Percentiles rank a stretch among this genome's conserved stretches.
Conservation (phyloP, 177 flowering plant genomes). For the Vitis hybrid region DNA sequence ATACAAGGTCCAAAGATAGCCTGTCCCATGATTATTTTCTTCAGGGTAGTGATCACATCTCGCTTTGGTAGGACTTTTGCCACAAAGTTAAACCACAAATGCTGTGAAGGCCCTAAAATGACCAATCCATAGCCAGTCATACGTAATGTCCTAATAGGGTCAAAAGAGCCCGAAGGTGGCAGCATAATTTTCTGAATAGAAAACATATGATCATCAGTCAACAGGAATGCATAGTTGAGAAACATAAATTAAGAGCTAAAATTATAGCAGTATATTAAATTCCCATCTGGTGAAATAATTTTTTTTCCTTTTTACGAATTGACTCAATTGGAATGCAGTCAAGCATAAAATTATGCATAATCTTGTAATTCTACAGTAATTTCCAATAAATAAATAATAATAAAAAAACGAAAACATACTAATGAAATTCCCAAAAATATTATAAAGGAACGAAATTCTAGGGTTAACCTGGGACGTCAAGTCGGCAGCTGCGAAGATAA, state of each 20-base stretch:
- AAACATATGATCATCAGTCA: neutral
- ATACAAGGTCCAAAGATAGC: conserved; percentile 42
- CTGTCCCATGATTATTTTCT: conserved; percentile 57
- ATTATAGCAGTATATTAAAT: neutral
- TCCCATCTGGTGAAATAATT: too few relatives aligned
- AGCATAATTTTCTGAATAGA: conserved; percentile 30
- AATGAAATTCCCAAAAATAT: too few relatives aligned
- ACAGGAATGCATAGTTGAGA: neutral
- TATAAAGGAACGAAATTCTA: neutral
- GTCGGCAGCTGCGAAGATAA: conserved; percentile 67
- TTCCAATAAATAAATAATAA: too few relatives aligned
- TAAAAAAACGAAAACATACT: too few relatives aligned
- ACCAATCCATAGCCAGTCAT: conserved; percentile 50
- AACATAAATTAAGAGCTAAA: neutral
- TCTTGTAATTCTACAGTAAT: too few relatives aligned
- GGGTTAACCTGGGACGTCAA: conserved; percentile 57
- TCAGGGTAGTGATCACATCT: conserved; percentile 41
- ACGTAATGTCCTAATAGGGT: conserved; percentile 38
- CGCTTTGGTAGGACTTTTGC: conserved; percentile 44
- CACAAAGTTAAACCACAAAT: conserved; percentile 50
- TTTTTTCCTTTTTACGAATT: too few relatives aligned
- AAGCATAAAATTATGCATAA: too few relatives aligned
- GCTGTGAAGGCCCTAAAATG: conserved; percentile 56
- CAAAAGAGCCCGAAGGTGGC: conserved; percentile 31
- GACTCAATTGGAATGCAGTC: too few relatives aligned